Base-by-base conservation (phyloP, 495 filamentous ascomycete species). In the Pseudevernia furfuracea region DNA sequence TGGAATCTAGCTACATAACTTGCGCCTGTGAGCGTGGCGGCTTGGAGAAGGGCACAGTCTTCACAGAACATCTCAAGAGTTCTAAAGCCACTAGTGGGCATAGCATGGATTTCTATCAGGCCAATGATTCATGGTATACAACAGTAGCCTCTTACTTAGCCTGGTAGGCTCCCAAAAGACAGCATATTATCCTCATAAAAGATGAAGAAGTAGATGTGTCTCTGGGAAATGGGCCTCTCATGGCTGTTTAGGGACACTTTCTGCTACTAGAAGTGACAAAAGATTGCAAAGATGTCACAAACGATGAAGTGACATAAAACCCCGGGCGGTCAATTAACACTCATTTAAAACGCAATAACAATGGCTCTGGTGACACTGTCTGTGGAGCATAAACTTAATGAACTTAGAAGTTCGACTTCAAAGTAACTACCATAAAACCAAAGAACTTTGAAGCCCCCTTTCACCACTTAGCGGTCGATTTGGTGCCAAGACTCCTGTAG, bases 1-100 rank as follows among this genome's bases (percentile, higher is more conserved):
- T 97, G 96, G 78, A 84, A 83, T 74, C 74, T 86, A 11, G 78
- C 78, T 41, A 43, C 52, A 25, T 65, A 52, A 19, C 10, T 14
- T 17, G 30, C 25, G 10, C 14, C 37, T 61, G 21, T 3, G 15
- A 10, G 36, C 12, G 25, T 9, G 11, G 17, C 41, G 14, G 41
- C 41, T 43, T 14, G 3, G 3, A 23, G 9, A 48, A 25, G 44
- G 44, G 44, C 25, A 7, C 21, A 4, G 44, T 23, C 7, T 48
- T n/a, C 44, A 48, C 23, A 5, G 25, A 25, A 10, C 15, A 46
- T 4, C 17, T 17, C 43, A 46, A 9, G 21, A 48, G 25, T 4
- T 53, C 28, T 14, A 28, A 53, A 53, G 15, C 28, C 28, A 15
- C 10, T 5, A 4, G 49, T 5, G 28, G 25, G 12, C 43, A 46